These are phyloP conservation scores for Leccinum pellstonianum DNA, from an alignment of 768 basidiomycete species.

Conservation along the genomic window DNA sequence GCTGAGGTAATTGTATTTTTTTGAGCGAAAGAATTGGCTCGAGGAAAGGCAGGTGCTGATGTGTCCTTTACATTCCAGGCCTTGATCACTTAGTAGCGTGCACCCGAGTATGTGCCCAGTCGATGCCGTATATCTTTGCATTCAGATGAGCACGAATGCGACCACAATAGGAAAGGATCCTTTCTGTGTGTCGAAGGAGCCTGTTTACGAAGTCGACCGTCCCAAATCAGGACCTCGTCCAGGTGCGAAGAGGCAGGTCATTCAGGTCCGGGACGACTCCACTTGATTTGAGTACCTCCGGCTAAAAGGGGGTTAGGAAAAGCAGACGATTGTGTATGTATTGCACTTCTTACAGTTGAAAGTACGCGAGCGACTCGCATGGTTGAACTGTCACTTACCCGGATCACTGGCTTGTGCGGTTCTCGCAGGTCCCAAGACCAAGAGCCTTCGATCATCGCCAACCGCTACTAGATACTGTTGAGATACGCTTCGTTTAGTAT, in stretches of 20 bases:
- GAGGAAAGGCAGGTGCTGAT: conserved; percentile 15
- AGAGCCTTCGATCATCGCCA: too few relatives aligned
- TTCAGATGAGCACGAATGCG: conserved; percentile 70
- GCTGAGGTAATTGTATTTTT: conserved; percentile 30
- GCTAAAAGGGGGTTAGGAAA: conserved; percentile 41
- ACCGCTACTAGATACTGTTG: too few relatives aligned
- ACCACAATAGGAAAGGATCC: conserved; percentile 72
- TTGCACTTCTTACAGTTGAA: conserved; percentile 46
- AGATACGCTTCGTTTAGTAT: too few relatives aligned
- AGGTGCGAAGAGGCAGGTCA: conserved; percentile 82
- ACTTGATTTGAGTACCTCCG: conserved; percentile 94
- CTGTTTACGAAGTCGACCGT: conserved; percentile 66
- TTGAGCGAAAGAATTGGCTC: conserved; percentile 4
- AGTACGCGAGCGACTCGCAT: conserved; percentile 29
- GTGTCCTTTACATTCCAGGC: conserved; percentile 54
- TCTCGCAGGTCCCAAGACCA: conserved; percentile 87
- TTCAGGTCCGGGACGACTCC: conserved; percentile 88
- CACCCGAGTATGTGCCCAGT: conserved; percentile 83
- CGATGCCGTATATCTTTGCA: conserved; percentile 96
- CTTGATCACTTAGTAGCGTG: conserved; percentile 53
- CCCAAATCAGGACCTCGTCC: conserved; percentile 90
- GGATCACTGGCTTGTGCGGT: conserved; percentile 64
- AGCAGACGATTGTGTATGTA: background rate
- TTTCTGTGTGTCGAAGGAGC: conserved; percentile 52
- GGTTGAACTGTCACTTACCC: conserved; percentile 35